Conservation (phyloP, 306 rosid genomes). For the Rubus idaeus region DNA sequence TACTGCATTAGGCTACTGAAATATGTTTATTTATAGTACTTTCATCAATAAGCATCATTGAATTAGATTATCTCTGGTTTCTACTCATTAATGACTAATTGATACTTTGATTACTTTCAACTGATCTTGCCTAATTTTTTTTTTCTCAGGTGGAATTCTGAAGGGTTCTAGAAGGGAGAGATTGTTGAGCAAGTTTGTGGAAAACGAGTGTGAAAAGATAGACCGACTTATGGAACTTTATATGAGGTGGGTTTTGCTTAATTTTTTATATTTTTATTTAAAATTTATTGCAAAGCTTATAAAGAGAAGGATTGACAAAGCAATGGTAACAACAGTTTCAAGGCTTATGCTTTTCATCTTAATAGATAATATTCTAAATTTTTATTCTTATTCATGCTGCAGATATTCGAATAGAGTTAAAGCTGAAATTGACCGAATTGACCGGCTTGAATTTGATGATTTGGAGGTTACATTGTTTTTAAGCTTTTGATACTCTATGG, state of each 20-base stretch:
- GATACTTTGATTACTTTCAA: slow-evolving; percentile 24
- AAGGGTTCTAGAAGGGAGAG: slow-evolving; percentile 96
- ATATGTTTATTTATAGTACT: neutral
- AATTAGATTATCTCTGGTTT: neutral
- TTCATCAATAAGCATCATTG: neutral
- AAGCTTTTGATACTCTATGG: slow-evolving; percentile 7
- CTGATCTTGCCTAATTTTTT: slow-evolving; percentile 22
- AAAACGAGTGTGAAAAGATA: slow-evolving; percentile 91
- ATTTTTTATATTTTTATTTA: neutral
- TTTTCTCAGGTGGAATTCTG: slow-evolving; percentile 74
- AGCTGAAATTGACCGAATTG: slow-evolving; percentile 71
- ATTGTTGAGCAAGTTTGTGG: slow-evolving; percentile 85
- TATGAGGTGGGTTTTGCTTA: slow-evolving; percentile 57
- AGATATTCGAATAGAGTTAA: slow-evolving; percentile 89
- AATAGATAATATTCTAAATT: neutral
- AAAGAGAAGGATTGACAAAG: neutral
- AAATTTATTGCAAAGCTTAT: neutral
- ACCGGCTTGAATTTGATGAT: slow-evolving; percentile 70
- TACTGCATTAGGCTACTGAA: slow-evolving; percentile 2
- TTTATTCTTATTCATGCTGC: neutral
- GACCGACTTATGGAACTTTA: slow-evolving; percentile 94
- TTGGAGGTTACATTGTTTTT: slow-evolving; percentile 59
- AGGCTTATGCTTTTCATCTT: neutral
- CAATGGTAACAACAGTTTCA: neutral
- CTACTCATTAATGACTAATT: neutral